Evolutionary conservation across 116 monocot genomes (phyloP), one percentile per base, ranked within the genome.

Genomic region (Trichopus zeylanicus): DNA sequence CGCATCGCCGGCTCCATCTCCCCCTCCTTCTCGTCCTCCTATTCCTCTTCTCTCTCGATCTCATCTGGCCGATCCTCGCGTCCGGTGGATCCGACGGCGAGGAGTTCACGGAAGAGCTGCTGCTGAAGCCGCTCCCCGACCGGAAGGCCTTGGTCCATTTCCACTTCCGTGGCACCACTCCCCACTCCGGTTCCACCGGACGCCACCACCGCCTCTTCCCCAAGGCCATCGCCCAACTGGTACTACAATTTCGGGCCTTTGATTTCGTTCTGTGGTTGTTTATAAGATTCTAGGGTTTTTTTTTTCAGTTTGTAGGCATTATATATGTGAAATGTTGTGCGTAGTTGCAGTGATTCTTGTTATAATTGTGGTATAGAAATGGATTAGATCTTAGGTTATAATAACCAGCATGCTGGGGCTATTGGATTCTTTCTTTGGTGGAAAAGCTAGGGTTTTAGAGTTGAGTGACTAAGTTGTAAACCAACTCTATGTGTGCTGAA

Each of bases 171-270:
- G 84, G 67, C 63, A 48, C 35, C 3, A 72, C 87, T 10, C 73
- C 84, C 22, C 62, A 74, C 3, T 81, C 84, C 6, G 32, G 49
- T 19, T 48, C 69, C 58, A 78, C 74, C 30, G 90, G 90, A 10
- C 71, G 73, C 57, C 95, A 97, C 67, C 95, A 97, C 55, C 76
- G 64, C 47, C 61, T 95, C 66, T 95, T 95, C 73, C 95, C 95
- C 65, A 95, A 95, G 74, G 80, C 90, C 57, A 84, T 90, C 52
- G 75, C 90, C 15, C 95, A 95, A 68, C 67, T 95, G 80, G 95
- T 90, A 79, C 37, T 8, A 16, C 12, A 2, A 0, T 42, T 42
- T 42, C 42, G 13, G 13, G 13, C n/a, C 12, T n/a, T 42, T 3
- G 13, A 13, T 42, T 42, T 13, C n/a, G 18, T 12, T 13, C 0